phyloP scores from a whole-genome alignment of 1,284 basidiomycete species.

The Leccinum brunneo-olivaceum region DNA sequence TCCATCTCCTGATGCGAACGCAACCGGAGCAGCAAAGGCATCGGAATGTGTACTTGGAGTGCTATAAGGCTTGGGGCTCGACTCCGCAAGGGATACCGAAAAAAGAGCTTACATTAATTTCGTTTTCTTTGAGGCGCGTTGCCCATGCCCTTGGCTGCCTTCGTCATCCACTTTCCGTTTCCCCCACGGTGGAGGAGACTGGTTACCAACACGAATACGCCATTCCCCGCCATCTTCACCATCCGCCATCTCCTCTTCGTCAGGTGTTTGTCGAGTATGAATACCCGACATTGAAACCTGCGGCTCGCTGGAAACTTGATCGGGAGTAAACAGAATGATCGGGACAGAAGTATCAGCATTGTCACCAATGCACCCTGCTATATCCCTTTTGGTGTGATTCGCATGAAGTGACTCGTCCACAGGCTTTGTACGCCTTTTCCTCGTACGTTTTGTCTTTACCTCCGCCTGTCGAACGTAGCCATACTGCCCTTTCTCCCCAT shows the following conservation, averaged over 20 bases:
- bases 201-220: slow-evolving; percentile 56
- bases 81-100: neutral
- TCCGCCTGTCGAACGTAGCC: slow-evolving; percentile 68
- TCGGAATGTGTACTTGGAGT: slow-evolving; percentile 4
- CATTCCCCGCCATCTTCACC: slow-evolving; percentile 55
- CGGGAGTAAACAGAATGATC: slow-evolving; percentile 23
- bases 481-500: slow-evolving; percentile 70
- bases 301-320: slow-evolving; percentile 16
- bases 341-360: slow-evolving; percentile 12
- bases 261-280: slow-evolving; percentile 30
- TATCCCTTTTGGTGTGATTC: slow-evolving; percentile 21
- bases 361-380: slow-evolving; percentile 20
- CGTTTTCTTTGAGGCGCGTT: slow-evolving; percentile 21
- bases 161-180: slow-evolving; percentile 47
- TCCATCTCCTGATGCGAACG: slow-evolving; percentile 6
- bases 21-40: slow-evolving; percentile 5
- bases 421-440: slow-evolving; percentile 42
- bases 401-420: slow-evolving; percentile 22
- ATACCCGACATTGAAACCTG: slow-evolving; percentile 14
- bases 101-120: slow-evolving; percentile 23
- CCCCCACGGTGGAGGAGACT: slow-evolving; percentile 60
- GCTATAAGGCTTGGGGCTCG: neutral
- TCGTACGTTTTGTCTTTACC: slow-evolving; percentile 50
- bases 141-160: slow-evolving; percentile 5
- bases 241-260: slow-evolving; percentile 55